phyloP scores from a whole-genome alignment of 2,329 filamentous ascomycete species.

The Alternaria postmessia region DNA sequence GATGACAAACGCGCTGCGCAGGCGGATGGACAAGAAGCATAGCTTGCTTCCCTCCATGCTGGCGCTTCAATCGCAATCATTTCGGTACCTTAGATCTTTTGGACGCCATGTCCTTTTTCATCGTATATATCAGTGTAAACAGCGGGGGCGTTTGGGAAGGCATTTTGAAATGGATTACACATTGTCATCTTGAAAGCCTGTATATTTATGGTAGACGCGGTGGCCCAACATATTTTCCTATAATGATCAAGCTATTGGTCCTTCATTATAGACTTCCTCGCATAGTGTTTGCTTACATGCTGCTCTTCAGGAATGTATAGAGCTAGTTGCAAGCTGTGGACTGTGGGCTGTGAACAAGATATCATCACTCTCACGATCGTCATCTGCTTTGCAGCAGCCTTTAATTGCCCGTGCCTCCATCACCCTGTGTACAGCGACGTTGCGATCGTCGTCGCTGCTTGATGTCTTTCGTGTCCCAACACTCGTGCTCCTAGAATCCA shows the following conservation, averaged over 20 bases:
- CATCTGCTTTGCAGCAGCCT: no score
- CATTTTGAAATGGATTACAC: background rate
- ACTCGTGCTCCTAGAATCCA: no score
- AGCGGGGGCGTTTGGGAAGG: conserved; percentile 5
- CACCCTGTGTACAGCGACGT: no score
- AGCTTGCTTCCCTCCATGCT: conserved; percentile 4
- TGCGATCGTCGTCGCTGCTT: no score
- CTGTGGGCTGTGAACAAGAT: no score
- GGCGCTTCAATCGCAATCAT: background rate
- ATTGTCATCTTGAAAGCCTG: background rate
- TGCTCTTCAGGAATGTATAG: no score
- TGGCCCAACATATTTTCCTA: background rate
- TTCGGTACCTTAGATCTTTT: conserved; percentile 3
- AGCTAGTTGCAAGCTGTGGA: no score
- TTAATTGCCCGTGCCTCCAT: no score
- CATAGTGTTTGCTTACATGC: no score
- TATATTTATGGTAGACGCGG: background rate
- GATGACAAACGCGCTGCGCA: conserved; percentile 11
- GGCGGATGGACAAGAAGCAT: conserved; percentile 9
- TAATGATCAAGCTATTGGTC: background rate
- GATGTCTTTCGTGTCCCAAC: no score
- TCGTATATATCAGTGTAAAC: background rate
- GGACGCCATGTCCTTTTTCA: background rate
- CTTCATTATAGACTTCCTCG: background rate
- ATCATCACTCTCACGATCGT: no score